Base-by-base conservation (phyloP, 768 basidiomycete species). In the Lentinus tigrinus region DNA sequence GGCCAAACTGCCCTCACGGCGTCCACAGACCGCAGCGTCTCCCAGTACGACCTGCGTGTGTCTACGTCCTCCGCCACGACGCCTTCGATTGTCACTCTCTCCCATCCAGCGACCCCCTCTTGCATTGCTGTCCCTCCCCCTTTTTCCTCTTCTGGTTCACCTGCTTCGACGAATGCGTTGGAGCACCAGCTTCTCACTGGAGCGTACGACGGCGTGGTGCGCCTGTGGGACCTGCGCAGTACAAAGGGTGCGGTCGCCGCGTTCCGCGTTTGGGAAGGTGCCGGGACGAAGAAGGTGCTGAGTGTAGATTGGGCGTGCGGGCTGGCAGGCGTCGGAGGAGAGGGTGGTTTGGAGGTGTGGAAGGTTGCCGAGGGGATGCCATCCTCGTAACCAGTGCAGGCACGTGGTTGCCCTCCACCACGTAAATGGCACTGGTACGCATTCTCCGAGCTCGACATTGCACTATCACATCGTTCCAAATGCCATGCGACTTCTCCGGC, bases 171-270 rank as follows among this genome's bases (percentile, higher is more conserved):
- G 43, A 46, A 14, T 4, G 64, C 38, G 31, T 61, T 69, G 19
- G 69, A 64, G 13, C 75, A 85, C 28, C 88, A 89, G 65, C 74
- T 90, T 10, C 74, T 87, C 19, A 89, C 82, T 0, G 92, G 89
- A 4, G 81, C 85, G 0, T 91, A 93, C 67, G 91, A 94, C 56
- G 90, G 92, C 11, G 73, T 85, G 2, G 88, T 86, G 0, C 77
- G 90, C 4, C 67, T 93, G 3, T 94, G 90, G 89, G 91, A 94
- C 67, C 67, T 91, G 24, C 78, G 90, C 4, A 92, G 87, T 63
- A 77, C 79, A 16, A 85, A 85, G 63, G 75, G 78, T 14, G 82
- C 88, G 1, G 76, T 93, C 44, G 78, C 87, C 21, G 83, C 76
- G 57, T 87, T 92, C 67, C 80, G 79, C 47, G 79, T 77, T 2